Evolutionary conservation across 345 rosid species (phyloP).

Genomic region (Psidium friedrichsthalianum): DNA sequence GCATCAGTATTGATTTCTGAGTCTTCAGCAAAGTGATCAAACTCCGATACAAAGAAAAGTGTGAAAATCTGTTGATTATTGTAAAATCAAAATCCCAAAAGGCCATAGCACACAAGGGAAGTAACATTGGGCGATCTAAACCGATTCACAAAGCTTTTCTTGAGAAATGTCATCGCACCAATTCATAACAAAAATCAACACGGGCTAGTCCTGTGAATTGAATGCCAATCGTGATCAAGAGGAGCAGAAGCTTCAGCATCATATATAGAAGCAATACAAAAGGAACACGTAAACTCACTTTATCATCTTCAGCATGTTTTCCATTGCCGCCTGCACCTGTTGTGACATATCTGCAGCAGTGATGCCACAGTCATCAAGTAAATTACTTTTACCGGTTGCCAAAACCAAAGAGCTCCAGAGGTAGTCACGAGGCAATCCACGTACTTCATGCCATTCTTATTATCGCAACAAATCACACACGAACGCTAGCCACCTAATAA

Average conservation of each 20-base stretch:
- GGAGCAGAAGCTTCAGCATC: neutral
- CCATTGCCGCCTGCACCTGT: conserved; percentile 69
- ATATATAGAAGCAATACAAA: neutral
- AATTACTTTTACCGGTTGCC: neutral
- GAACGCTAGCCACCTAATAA: neutral
- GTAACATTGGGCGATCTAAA: neutral
- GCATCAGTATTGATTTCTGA: neutral
- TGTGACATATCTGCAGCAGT: conserved; percentile 63
- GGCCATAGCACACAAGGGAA: neutral
- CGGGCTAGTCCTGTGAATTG: neutral
- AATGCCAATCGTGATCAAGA: neutral
- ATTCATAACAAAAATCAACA: neutral
- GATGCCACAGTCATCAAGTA: neutral
- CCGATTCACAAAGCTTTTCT: neutral
- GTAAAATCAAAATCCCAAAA: neutral
- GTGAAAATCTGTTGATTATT: neutral
- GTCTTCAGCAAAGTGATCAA: neutral
- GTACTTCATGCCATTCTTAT: neutral
- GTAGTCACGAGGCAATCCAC: neutral
- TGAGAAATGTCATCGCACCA: neutral
- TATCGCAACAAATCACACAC: neutral
- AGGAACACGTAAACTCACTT: conserved; percentile 29
- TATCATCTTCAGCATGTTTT: conserved; percentile 72
- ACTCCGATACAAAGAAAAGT: neutral
- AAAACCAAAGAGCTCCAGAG: neutral